These are phyloP conservation scores for Trametes polyzona DNA, from an alignment of 1,284 basidiomycete genomes.

Conservation along the genomic window DNA sequence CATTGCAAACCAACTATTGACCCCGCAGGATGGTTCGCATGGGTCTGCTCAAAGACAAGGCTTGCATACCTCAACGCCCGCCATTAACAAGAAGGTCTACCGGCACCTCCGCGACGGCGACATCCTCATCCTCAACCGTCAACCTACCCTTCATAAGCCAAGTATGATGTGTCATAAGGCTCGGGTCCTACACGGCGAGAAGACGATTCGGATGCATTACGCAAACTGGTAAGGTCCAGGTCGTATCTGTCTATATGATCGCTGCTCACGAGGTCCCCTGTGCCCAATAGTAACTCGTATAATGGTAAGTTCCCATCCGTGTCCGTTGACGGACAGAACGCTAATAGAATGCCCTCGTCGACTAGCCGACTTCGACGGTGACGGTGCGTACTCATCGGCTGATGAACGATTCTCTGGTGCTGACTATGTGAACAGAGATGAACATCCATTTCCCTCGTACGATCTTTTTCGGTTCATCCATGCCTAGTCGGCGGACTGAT, in stretches of 20 bases:
- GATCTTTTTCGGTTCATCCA: constrained; percentile 35
- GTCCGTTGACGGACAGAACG: not conserved
- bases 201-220: constrained; percentile 99
- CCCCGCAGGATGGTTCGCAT: constrained; percentile 80
- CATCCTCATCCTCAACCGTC: constrained; percentile 95
- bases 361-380: constrained; percentile 97
- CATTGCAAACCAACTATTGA: constrained; percentile 96
- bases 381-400: constrained; percentile 58
- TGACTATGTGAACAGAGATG: constrained; percentile 73
- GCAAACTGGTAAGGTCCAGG: constrained; percentile 87
- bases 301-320: constrained; percentile 65
- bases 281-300: constrained; percentile 91
- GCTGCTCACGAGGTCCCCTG: constrained; percentile 9
- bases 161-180: constrained; percentile 99
- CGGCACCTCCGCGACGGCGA: constrained; percentile 96
- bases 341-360: constrained; percentile 7
- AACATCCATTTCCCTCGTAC: constrained; percentile 98
- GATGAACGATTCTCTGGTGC: constrained; percentile 2
- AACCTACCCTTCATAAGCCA: constrained; percentile 99
- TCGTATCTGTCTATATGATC: not conserved
- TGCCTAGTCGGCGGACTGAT: constrained; percentile 11
- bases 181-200: constrained; percentile 91
- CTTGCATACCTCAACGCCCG: constrained; percentile 70
- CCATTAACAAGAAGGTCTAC: constrained; percentile 97
- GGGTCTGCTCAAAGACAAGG: constrained; percentile 53